Percentiles rank a stretch among this genome's conserved stretches.
Conservation (phyloP, 345 rosid genomes). For the Salix arbutifolia region DNA sequence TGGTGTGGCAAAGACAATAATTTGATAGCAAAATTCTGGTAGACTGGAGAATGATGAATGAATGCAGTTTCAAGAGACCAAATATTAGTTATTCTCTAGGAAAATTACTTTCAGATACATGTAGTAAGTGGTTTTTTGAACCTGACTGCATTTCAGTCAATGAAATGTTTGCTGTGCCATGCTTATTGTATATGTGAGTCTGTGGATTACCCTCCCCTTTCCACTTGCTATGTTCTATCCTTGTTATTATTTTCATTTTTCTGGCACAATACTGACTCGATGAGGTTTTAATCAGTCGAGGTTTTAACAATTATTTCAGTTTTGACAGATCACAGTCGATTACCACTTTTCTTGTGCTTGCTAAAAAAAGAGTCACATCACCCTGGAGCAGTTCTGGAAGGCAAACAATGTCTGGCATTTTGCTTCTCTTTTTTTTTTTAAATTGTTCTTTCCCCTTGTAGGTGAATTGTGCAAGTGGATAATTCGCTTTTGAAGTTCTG, state of each 20-base stretch:
- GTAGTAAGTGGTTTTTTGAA: not conserved
- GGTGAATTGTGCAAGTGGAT: not conserved
- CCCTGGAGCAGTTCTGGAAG: not conserved
- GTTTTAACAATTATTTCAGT: not conserved
- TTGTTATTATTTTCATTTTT: not conserved
- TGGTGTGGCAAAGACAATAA: not conserved
- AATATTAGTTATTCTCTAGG: not conserved
- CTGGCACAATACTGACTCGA: not conserved
- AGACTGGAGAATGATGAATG: not conserved
- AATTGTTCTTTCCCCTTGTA: not conserved
- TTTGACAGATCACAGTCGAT: not conserved
- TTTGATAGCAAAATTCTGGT: slow-evolving; percentile 4
- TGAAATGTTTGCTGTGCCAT: not conserved
- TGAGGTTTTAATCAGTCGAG: not conserved
- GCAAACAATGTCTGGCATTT: not conserved
- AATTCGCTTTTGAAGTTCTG: not conserved
- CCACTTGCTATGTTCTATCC: not conserved
- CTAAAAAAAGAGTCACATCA: not conserved
- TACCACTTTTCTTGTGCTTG: not conserved
- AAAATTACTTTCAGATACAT: not conserved
- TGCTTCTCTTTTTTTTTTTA: too few relatives aligned
- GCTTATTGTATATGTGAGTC: not conserved
- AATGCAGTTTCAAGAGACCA: not conserved
- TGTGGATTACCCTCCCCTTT: not conserved
- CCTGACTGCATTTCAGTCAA: not conserved